These are phyloP conservation scores for Aspergillus leporis DNA, from an alignment of 495 filamentous ascomycete genomes.

Conservation along the genomic window DNA sequence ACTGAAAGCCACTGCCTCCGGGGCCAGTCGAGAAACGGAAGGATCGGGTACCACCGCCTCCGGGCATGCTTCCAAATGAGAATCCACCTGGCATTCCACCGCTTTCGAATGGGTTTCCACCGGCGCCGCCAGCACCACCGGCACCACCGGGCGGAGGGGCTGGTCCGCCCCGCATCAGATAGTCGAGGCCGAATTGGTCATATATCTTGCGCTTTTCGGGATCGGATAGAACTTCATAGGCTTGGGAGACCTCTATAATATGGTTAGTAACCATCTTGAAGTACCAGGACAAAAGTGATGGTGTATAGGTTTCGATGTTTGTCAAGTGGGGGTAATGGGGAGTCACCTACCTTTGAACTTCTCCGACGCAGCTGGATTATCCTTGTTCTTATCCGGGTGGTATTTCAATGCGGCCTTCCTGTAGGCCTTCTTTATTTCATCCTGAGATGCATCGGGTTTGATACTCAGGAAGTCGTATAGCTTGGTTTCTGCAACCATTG, in stretches of 20 bases:
- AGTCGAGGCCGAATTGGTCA: conserved; percentile 93
- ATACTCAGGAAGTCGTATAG: conserved; percentile 77
- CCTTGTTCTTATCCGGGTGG: conserved; percentile 97
- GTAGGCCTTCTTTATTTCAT: conserved; percentile 98
- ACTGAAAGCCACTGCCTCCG: conserved; percentile 64
- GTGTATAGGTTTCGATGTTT: background rate
- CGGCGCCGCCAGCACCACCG: conserved; percentile 44
- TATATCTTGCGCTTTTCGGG: conserved; percentile 96
- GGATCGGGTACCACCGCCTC: conserved; percentile 59
- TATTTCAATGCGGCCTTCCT: conserved; percentile 89
- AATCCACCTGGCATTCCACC: conserved; percentile 60
- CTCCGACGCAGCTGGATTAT: conserved; percentile 77
- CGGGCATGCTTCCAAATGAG: conserved; percentile 55
- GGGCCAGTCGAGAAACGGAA: conserved; percentile 74
- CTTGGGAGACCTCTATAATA: conserved; percentile 76
- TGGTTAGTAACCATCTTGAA: conserved; percentile 16
- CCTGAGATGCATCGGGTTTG: conserved; percentile 76
- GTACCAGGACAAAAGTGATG: background rate
- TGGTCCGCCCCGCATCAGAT: conserved; percentile 80
- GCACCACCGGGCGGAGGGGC: conserved; percentile 60
- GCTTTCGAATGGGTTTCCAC: conserved; percentile 46
- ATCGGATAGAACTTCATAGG: conserved; percentile 96
- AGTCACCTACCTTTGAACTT: conserved; percentile 72
- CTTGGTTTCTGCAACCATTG: conserved; percentile 85
- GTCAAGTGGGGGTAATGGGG: conserved; percentile 3